These are phyloP conservation scores for Mycena sanguinolenta DNA, from an alignment of 768 basidiomycete genomes.

Conservation along the genomic window DNA sequence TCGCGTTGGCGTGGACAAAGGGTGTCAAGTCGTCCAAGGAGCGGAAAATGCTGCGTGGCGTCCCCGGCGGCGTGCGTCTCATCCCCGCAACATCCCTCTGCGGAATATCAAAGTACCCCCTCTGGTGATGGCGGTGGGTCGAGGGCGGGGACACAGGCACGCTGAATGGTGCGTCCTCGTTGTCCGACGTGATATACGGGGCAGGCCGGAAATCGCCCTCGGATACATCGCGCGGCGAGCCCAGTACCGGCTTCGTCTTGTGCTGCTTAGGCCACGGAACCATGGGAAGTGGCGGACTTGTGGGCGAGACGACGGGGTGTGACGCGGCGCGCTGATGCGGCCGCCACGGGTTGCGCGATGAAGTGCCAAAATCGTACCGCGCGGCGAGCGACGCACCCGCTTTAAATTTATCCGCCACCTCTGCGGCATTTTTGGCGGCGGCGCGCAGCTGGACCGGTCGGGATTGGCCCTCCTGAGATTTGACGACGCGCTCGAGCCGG, in stretches of 20 bases:
- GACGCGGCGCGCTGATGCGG: slow-evolving; percentile 61
- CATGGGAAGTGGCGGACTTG: slow-evolving; percentile 46
- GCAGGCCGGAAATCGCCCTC: slow-evolving; percentile 44
- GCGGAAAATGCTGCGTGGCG: slow-evolving; percentile 46
- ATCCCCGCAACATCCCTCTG: slow-evolving; percentile 44
- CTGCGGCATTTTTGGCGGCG: slow-evolving; percentile 30
- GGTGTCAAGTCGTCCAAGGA: slow-evolving; percentile 39
- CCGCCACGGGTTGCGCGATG: slow-evolving; percentile 65
- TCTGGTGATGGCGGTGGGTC: slow-evolving; percentile 67
- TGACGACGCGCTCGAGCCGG: slow-evolving; percentile 76
- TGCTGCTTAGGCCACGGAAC: slow-evolving; percentile 54
- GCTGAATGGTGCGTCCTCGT: slow-evolving; percentile 47
- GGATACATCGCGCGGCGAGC: slow-evolving; percentile 65
- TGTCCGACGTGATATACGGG: slow-evolving; percentile 39
- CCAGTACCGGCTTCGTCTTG: slow-evolving; percentile 45
- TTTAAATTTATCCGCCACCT: slow-evolving; percentile 46
- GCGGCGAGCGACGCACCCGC: slow-evolving; percentile 59
- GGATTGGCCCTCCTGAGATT: slow-evolving; percentile 44
- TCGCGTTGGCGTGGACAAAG: slow-evolving; percentile 45
- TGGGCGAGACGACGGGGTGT: slow-evolving; percentile 53
- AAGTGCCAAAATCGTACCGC: slow-evolving; percentile 70
- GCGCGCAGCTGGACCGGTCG: slow-evolving; percentile 37
- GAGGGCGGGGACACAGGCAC: slow-evolving; percentile 32
- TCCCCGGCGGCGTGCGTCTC: slow-evolving; percentile 64
- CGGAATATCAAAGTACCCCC: slow-evolving; percentile 67